Evolutionary conservation across 495 filamentous ascomycete species (phyloP), one percentile per base, ranked within the genome.

Genomic region (Pseudomonodictys pantanalensis): DNA sequence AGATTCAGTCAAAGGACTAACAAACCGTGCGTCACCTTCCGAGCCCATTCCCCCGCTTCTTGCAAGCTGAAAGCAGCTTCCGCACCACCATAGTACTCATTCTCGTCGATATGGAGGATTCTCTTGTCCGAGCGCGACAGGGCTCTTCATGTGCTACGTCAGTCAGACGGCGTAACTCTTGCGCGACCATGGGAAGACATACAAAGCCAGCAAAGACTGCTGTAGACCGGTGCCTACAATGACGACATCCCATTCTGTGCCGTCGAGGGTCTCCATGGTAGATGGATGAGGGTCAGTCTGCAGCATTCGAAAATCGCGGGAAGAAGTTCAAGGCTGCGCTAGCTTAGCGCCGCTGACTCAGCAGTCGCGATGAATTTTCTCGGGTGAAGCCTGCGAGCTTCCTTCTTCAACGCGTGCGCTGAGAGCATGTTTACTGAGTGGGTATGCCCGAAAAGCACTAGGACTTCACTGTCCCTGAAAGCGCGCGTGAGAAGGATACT

Each of bases 191-290:
- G 35, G 52, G 51, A 57, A 56, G 25, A 74, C 88, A 79, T 82
- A 98, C 93, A 96, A 78, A 60, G 93, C 92, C 62, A 98, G 82
- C 52, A 98, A 85, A 42, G 92, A 97, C 72, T 96, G 89, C 64
- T 85, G 81, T 62, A 97, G 72, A 46, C 91, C 93, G 48, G 93
- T 98, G 62, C 95, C 95, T 60, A 83, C 81, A 61, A 98, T 90
- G 55, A 93, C 78, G 65, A 95, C 85, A 77, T 98, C 93, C 95
- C 95, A 98, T 44, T 79, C 75, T 28, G 89, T 90, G 48, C 87
- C 86, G 70, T 84, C 75, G 54, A 96, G 78, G 44, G 87, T 83
- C 65, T 95, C 90, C 90, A 95, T 96, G 54, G 55, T 59, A 51
- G 55, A 55, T 63, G 64, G 57, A 61, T 55, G 53, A 62, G 69